Evolutionary conservation across 768 basidiomycete species (phyloP).

Genomic region (Lactifluus hygrophoroides): DNA sequence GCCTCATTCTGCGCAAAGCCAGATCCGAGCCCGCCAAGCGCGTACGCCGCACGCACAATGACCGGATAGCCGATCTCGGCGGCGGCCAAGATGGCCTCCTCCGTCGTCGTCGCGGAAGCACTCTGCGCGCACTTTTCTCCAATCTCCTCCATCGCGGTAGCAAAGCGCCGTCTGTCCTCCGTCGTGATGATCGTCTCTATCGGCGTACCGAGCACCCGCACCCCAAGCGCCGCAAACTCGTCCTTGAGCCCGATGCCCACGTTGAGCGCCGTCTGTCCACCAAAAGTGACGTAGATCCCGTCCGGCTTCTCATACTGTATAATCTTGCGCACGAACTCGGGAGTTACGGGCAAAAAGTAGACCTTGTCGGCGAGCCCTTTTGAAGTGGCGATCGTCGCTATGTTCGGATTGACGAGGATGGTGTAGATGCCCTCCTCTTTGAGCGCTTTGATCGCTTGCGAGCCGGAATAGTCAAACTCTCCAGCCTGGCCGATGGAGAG

Average conservation of each 20-base stretch:
- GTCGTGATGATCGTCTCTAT: conserved; percentile 97
- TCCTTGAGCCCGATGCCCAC: conserved; percentile 98
- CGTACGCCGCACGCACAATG: conserved; percentile 94
- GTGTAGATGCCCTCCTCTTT: conserved; percentile 99
- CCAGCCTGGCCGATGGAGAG: conserved; percentile 98
- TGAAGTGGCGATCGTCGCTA: conserved; percentile 96
- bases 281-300: conserved; percentile 98
- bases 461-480: conserved; percentile 99
- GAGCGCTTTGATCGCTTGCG: conserved; percentile 97
- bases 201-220: conserved; percentile 91
- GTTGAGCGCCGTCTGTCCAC: conserved; percentile 93
- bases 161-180: conserved; percentile 93
- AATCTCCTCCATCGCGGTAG: conserved; percentile 88
- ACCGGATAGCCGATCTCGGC: conserved; percentile 85
- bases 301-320: conserved; percentile 99
- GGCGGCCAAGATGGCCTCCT: conserved; percentile 82
- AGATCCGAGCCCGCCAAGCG: conserved; percentile 89
- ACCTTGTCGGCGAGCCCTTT: conserved; percentile 99
- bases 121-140: conserved; percentile 93
- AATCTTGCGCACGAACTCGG: conserved; percentile 95
- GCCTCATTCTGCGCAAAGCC: conserved; percentile 93
- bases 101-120: conserved; percentile 72
- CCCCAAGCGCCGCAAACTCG: conserved; percentile 84
- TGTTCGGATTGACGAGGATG: conserved; percentile 97
- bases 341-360: conserved; percentile 97